Evolutionary conservation across 2,329 filamentous ascomycete species (phyloP).

Genomic region (Leptodontidium sp.): DNA sequence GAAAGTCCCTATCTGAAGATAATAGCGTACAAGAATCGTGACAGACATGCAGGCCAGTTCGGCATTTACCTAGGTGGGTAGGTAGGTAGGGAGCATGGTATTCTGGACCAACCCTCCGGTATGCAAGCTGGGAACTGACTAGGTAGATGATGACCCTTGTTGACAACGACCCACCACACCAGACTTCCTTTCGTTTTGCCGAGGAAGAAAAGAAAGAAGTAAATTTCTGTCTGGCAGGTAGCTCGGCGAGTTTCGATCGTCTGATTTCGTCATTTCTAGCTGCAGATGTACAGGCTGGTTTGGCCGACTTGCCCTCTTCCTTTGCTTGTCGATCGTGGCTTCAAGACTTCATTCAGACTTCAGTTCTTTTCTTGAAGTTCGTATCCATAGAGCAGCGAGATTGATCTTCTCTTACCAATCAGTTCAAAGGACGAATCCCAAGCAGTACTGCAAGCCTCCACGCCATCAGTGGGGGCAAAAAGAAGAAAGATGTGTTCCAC

Average conservation of each 20-base stretch:
- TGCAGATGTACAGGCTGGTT: background rate
- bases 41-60: background rate
- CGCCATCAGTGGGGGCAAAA: background rate
- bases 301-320: background rate
- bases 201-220: background rate
- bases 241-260: background rate
- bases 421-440: background rate
- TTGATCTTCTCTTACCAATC: background rate
- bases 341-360: background rate
- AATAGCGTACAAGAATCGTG: background rate
- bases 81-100: background rate
- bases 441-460: background rate
- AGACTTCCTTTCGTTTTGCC: background rate
- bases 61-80: background rate
- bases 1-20: constrained; percentile 2
- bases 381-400: background rate
- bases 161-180: background rate
- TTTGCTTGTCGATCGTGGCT: background rate
- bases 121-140: background rate
- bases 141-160: background rate
- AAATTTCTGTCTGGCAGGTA: too few relatives aligned
- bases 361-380: background rate
- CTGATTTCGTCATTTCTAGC: background rate
- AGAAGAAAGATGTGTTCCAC: background rate
- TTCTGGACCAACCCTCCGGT: constrained; percentile 1